These are phyloP conservation scores for Cyberlindnera euphorbiiphila DNA, from an alignment of 805 yeast species.

Conservation along the genomic window DNA sequence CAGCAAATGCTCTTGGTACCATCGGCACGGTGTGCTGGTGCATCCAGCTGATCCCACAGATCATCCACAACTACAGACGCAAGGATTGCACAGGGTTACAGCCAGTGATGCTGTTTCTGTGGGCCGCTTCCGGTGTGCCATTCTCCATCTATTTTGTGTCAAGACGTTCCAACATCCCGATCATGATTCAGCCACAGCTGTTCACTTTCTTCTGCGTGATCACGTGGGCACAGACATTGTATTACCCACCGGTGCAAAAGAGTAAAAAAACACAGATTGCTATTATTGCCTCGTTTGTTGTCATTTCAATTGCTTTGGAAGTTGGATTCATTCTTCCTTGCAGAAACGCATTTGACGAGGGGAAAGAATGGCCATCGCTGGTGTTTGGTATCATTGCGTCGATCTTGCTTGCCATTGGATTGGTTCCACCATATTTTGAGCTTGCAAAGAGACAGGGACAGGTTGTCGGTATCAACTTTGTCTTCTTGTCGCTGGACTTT, in stretches of 20 bases:
- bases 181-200: slow-evolving; percentile 83
- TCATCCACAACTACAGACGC: slow-evolving; percentile 63
- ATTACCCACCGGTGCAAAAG: slow-evolving; percentile 64
- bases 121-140: slow-evolving; percentile 74
- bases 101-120: slow-evolving; percentile 78
- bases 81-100: slow-evolving; percentile 86
- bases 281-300: slow-evolving; percentile 36
- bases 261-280: slow-evolving; percentile 34
- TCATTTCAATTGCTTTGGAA: slow-evolving; percentile 55
- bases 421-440: slow-evolving; percentile 88
- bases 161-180: slow-evolving; percentile 66
- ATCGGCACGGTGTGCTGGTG: slow-evolving; percentile 93
- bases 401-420: slow-evolving; percentile 67
- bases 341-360: slow-evolving; percentile 49
- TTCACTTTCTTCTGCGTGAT: slow-evolving; percentile 67
- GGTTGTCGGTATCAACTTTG: slow-evolving; percentile 85
- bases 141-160: slow-evolving; percentile 81
- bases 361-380: slow-evolving; percentile 68
- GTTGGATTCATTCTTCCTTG: slow-evolving; percentile 70
- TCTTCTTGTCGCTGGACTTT: slow-evolving; percentile 72
- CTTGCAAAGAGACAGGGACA: slow-evolving; percentile 73
- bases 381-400: slow-evolving; percentile 81
- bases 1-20: slow-evolving; percentile 76
- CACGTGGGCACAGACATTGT: slow-evolving; percentile 64
- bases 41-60: slow-evolving; percentile 83